These are phyloP conservation scores for Fusarium haematococcum DNA, from an alignment of 2,329 filamentous ascomycete genomes.

Conservation along the genomic window DNA sequence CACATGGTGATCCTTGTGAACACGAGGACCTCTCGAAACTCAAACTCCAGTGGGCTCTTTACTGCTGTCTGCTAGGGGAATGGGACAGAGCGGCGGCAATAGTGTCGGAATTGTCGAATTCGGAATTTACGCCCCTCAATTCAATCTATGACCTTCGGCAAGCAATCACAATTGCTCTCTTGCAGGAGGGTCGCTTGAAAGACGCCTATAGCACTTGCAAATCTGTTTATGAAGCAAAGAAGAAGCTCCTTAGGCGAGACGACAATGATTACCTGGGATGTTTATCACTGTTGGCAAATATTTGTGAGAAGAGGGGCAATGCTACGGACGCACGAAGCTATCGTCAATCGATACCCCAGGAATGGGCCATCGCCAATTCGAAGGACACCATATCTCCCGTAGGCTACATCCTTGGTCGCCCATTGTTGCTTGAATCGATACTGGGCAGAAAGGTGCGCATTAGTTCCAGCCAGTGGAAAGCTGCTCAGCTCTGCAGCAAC, in stretches of 20 bases:
- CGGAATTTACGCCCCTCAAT: neutral
- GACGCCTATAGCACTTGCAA: neutral
- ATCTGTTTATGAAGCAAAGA: neutral
- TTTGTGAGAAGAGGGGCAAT: conserved; percentile 5
- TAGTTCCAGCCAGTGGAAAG: neutral
- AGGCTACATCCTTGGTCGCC: neutral
- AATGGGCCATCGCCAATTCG: neutral
- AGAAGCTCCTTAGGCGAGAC: neutral
- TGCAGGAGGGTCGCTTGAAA: conserved; percentile 1
- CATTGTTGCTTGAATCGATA: neutral
- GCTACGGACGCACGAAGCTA: neutral
- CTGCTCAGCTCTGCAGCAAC: neutral
- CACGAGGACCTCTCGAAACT: neutral
- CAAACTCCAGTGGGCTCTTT: conserved; percentile 1
- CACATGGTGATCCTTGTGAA: neutral
- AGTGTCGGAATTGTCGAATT: neutral
- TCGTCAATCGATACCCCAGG: neutral
- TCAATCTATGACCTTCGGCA: conserved; percentile 1
- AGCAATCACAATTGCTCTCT: conserved; percentile 1
- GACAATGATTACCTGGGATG: conserved; percentile 1
- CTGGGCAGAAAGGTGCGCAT: neutral
- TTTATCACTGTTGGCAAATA: neutral
- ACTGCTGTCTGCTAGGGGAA: conserved; percentile 2
- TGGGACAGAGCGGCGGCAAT: conserved; percentile 1
- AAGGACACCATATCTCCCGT: neutral